Evolutionary conservation across 2,329 filamentous ascomycete genomes (phyloP).

Genomic region (Penicillium vulpinum): DNA sequence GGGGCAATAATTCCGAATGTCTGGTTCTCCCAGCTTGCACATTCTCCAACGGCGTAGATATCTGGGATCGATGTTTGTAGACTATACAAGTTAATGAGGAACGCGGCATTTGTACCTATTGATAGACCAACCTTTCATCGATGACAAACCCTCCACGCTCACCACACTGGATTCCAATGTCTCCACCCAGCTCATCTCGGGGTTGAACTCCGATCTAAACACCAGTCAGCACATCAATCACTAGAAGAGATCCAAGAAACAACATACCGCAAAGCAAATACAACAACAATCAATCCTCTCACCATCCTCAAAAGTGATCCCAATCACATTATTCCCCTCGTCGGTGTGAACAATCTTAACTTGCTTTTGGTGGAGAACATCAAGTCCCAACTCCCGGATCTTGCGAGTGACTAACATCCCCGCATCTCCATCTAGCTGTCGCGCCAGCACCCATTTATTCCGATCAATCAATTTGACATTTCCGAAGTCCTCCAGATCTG

Average conservation of each 20-base stretch:
- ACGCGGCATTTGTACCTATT: no score
- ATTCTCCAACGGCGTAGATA: conserved; percentile 88
- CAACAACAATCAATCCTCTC: conserved; percentile 74
- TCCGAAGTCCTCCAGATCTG: conserved; percentile 73
- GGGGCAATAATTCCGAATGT: conserved; percentile 88
- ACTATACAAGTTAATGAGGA: conserved; percentile 22
- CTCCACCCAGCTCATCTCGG: conserved; percentile 72
- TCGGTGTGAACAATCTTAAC: conserved; percentile 72
- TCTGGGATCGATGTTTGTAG: conserved; percentile 69
- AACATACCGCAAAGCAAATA: conserved; percentile 73
- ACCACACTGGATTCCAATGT: conserved; percentile 69
- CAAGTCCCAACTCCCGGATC: conserved; percentile 73
- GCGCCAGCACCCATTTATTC: conserved; percentile 77
- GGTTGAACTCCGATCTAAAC: conserved; percentile 73
- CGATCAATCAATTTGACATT: conserved; percentile 78
- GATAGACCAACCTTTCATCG: conserved; percentile 36
- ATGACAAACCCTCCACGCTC: conserved; percentile 71
- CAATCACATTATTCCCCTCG: conserved; percentile 66
- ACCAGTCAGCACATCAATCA: neutral
- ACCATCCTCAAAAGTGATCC: conserved; percentile 78
- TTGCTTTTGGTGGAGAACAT: conserved; percentile 74
- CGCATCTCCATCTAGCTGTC: conserved; percentile 79
- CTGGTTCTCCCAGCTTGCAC: conserved; percentile 83
- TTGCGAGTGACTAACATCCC: conserved; percentile 80
- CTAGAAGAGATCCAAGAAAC: neutral